These are phyloP conservation scores for Podaxis rugospora DNA, from an alignment of 768 basidiomycete genomes.

Conservation along the genomic window DNA sequence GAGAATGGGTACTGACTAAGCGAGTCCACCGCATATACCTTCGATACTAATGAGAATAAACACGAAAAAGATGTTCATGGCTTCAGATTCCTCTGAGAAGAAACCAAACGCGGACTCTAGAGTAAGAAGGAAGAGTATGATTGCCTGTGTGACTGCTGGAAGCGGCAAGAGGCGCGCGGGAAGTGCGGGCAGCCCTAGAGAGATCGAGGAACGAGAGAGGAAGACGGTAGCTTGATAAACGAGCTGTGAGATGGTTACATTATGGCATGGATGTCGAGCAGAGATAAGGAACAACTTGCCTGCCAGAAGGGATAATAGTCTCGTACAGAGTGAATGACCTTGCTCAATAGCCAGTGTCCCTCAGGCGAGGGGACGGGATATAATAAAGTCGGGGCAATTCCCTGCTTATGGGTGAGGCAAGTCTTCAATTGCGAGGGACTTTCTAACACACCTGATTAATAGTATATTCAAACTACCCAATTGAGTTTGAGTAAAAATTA, in stretches of 20 bases:
- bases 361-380: conserved; percentile 76
- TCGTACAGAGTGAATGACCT: conserved; percentile 76
- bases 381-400: conserved; percentile 84
- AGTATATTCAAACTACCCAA: conserved; percentile 75
- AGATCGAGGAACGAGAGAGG: conserved; percentile 87
- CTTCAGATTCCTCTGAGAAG: conserved; percentile 34
- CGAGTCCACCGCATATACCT: conserved; percentile 89
- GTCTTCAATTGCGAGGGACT: neutral
- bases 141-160: conserved; percentile 71
- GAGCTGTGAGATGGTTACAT: conserved; percentile 38
- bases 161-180: conserved; percentile 64
- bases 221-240: conserved; percentile 92
- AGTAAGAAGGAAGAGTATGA: conserved; percentile 56
- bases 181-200: conserved; percentile 77
- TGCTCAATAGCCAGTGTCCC: conserved; percentile 58
- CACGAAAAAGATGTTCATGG: conserved; percentile 54
- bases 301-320: conserved; percentile 98
- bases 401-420: conserved; percentile 37
- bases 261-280: neutral
- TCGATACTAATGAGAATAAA: conserved; percentile 81
- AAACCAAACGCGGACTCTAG: conserved; percentile 69
- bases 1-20: conserved; percentile 59
- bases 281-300: conserved; percentile 33
- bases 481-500: neutral
- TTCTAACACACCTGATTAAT: conserved; percentile 66